Conservation (phyloP, 2,329 filamentous ascomycete genomes). For the Blastomyces percursus region DNA sequence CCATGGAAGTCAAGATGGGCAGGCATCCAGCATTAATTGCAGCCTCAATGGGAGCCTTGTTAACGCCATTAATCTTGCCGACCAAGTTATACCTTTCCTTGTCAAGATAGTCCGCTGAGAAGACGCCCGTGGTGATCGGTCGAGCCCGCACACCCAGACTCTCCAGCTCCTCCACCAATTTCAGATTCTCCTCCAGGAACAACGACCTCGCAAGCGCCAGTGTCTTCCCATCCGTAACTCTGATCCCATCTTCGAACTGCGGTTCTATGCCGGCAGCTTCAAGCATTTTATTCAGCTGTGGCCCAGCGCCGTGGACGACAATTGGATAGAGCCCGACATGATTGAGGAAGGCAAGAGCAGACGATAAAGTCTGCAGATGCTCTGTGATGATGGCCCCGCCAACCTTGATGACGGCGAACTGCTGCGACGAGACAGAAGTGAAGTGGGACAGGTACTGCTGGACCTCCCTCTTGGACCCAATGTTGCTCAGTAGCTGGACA, state of each 20-base stretch:
- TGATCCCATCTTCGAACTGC: slow-evolving; percentile 90
- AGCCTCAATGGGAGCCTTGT: slow-evolving; percentile 79
- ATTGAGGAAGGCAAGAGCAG: slow-evolving; percentile 80
- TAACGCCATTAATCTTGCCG: slow-evolving; percentile 87
- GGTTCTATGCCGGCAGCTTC: slow-evolving; percentile 88
- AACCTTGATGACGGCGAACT: slow-evolving; percentile 97
- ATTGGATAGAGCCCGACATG: slow-evolving; percentile 91
- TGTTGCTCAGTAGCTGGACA: slow-evolving; percentile 84
- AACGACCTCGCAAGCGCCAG: slow-evolving; percentile 80
- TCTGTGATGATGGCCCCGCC: slow-evolving; percentile 93
- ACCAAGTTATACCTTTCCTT: slow-evolving; percentile 94
- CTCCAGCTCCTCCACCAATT: slow-evolving; percentile 80
- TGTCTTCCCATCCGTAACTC: slow-evolving; percentile 92
- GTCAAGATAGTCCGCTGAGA: slow-evolving; percentile 88
- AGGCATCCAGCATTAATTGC: slow-evolving; percentile 85
- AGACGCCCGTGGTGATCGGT: slow-evolving; percentile 79
- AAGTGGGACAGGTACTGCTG: slow-evolving; percentile 98
- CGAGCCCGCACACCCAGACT: slow-evolving; percentile 79
- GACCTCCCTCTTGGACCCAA: slow-evolving; percentile 90
- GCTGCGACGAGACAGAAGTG: slow-evolving; percentile 88
- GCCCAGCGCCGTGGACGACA: slow-evolving; percentile 88
- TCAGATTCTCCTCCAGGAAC: slow-evolving; percentile 91
- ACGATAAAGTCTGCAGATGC: slow-evolving; percentile 81
- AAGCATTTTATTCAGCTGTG: slow-evolving; percentile 85
- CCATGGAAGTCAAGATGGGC: slow-evolving; percentile 91